These are phyloP conservation scores for Ganoderma resinaceum DNA, from an alignment of 1,284 basidiomycete species.

Conservation along the genomic window DNA sequence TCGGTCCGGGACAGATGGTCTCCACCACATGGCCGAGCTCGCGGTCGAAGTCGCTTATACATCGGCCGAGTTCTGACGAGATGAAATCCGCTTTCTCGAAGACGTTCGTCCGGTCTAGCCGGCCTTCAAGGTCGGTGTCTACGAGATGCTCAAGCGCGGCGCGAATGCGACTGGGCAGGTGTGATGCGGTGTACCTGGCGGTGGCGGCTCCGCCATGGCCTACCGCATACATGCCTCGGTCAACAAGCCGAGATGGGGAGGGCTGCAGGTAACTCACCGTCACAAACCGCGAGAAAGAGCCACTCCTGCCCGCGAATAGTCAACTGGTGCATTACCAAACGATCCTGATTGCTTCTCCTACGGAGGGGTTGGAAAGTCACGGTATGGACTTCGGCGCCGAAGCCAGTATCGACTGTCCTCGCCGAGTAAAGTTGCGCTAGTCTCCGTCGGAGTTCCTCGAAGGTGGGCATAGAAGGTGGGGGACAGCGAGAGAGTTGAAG, in stretches of 20 bases:
- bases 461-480: constrained; percentile 12
- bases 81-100: constrained; percentile 9
- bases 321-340: constrained; percentile 10
- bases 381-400: constrained; percentile 13
- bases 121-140: constrained; percentile 4
- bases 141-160: constrained; percentile 2
- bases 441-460: constrained; percentile 14
- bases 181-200: constrained; percentile 16
- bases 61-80: constrained; percentile 16
- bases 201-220: constrained; percentile 19
- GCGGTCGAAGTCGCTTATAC: constrained; percentile 13
- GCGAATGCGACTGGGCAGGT: constrained; percentile 14
- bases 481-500: not conserved
- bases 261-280: constrained; percentile 9
- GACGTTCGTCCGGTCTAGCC: constrained; percentile 5
- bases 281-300: constrained; percentile 19
- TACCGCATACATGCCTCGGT: not conserved
- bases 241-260: not conserved
- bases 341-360: constrained; percentile 14
- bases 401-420: constrained; percentile 8
- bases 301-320: constrained; percentile 11
- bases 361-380: constrained; percentile 22
- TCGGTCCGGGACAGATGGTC: constrained; percentile 17
- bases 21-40: constrained; percentile 17
- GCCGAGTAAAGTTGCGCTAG: constrained; percentile 7